Conservation (phyloP, 2,329 filamentous ascomycete species). For the Aureobasidium sp. region DNA sequence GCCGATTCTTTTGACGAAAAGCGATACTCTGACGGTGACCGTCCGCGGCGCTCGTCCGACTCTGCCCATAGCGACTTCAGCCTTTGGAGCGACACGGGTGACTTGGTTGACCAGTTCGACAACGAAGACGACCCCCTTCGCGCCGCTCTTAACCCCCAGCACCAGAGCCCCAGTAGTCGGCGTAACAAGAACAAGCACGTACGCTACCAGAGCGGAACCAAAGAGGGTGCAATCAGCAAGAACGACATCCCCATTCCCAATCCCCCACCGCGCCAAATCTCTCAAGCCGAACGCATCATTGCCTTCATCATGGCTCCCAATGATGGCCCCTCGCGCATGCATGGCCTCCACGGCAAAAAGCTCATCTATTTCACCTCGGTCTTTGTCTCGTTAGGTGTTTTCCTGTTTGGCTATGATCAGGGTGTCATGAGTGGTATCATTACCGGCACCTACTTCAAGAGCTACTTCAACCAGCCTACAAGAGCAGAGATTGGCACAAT, state of each 20-base stretch:
- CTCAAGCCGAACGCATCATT: conserved; percentile 60
- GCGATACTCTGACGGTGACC: conserved; percentile 38
- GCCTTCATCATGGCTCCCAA: conserved; percentile 78
- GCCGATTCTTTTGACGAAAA: conserved; percentile 39
- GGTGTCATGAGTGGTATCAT: conserved; percentile 77
- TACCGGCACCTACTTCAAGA: conserved; percentile 73
- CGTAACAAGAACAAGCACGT: conserved; percentile 45
- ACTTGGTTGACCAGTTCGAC: conserved; percentile 83
- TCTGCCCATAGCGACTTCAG: conserved; percentile 61
- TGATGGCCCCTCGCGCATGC: conserved; percentile 60
- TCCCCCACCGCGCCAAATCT: conserved; percentile 54
- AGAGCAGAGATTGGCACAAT: conserved; percentile 87
- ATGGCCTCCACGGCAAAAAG: conserved; percentile 92
- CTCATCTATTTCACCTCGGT: conserved; percentile 94
- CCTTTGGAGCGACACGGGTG: conserved; percentile 89
- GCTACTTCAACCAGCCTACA: conserved; percentile 86
- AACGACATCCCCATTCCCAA: conserved; percentile 78
- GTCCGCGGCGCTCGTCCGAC: conserved; percentile 45
- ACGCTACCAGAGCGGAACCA: conserved; percentile 49
- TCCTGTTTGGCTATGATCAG: conserved; percentile 84
- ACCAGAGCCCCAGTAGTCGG: conserved; percentile 15
- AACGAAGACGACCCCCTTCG: conserved; percentile 75
- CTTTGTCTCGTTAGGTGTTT: conserved; percentile 76
- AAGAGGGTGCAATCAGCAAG: conserved; percentile 21
- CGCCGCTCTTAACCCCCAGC: conserved; percentile 29